Evolutionary conservation across 2,329 filamentous ascomycete species (phyloP).

Genomic region (Cladosporium sp.): DNA sequence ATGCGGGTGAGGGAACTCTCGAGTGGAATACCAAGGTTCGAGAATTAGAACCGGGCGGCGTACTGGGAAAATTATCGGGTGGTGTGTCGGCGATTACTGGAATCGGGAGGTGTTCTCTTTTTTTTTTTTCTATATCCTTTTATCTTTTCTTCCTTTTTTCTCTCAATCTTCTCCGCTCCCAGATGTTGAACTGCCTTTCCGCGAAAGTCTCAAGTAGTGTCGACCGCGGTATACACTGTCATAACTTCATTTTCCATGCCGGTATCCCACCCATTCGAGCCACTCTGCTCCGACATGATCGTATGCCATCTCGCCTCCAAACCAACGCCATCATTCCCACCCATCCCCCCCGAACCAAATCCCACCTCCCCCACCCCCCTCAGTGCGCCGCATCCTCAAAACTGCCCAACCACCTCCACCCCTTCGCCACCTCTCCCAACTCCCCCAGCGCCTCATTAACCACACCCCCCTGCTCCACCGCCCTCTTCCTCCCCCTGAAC

Average conservation of each 20-base stretch:
- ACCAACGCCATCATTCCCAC: background rate
- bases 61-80: background rate
- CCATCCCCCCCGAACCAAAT: background rate
- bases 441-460: constrained; percentile 59
- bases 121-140: constrained; percentile 3
- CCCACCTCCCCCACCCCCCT: background rate
- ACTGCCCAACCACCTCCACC: constrained; percentile 53
- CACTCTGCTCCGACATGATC: too few relatives aligned
- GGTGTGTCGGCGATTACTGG: constrained; percentile 13
- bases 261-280: too few relatives aligned
- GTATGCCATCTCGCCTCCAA: too few relatives aligned
- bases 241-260: too few relatives aligned
- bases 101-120: constrained; percentile 10
- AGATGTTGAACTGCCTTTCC: too few relatives aligned
- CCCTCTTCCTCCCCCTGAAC: constrained; percentile 65
- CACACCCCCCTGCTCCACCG: constrained; percentile 40
- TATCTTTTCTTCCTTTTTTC: too few relatives aligned
- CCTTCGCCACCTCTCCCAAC: constrained; percentile 55
- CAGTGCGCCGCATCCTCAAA: constrained; percentile 22
- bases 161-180: too few relatives aligned
- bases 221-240: too few relatives aligned
- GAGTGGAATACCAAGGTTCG: constrained; percentile 9
- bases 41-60: background rate
- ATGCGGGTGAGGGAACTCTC: background rate
- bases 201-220: too few relatives aligned